Percentiles rank a stretch among this genome's conserved stretches.
phyloP scores from a whole-genome alignment of 495 filamentous ascomycete species.

The Trichoderma erinaceum region DNA sequence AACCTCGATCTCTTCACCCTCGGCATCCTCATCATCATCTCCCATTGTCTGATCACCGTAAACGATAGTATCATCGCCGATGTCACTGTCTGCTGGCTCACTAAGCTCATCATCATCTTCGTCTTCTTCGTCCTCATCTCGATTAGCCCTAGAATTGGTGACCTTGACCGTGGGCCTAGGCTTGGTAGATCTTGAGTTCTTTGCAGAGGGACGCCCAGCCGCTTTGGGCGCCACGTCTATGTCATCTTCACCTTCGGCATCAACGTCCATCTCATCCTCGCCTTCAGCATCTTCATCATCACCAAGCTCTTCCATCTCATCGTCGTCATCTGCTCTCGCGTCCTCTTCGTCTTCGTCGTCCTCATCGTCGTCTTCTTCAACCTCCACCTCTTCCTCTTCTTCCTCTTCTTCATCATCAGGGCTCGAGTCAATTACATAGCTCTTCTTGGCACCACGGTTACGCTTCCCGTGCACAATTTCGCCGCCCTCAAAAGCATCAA shows the following conservation, averaged over 20 bases:
- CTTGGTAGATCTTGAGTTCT: constrained; percentile 22
- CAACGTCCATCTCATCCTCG: constrained; percentile 26
- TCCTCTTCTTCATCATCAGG: constrained; percentile 48
- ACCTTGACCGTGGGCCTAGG: constrained; percentile 2
- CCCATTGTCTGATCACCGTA: constrained; percentile 38
- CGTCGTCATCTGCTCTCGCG: constrained; percentile 24
- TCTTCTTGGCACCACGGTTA: constrained; percentile 59
- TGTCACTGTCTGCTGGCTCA: constrained; percentile 42
- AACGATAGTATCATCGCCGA: constrained; percentile 23
- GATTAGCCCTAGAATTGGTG: not conserved
- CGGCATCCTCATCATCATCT: constrained; percentile 46
- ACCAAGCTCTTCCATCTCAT: constrained; percentile 30
- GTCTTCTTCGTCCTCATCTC: constrained; percentile 39
- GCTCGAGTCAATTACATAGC: constrained; percentile 54
- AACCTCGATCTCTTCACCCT: constrained; percentile 54
- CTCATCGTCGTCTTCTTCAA: constrained; percentile 37
- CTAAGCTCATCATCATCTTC: constrained; percentile 45
- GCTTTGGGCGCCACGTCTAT: constrained; percentile 16
- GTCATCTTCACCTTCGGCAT: constrained; percentile 26
- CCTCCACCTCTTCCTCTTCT: constrained; percentile 39
- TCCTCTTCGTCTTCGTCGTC: constrained; percentile 27
- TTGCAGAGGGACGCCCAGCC: not conserved
- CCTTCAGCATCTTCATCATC: constrained; percentile 40
- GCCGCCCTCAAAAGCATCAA: constrained; percentile 42
- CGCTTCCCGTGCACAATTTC: constrained; percentile 58